phyloP scores from a whole-genome alignment of 305 asterid genomes.

The Fraxinus dipetala region DNA sequence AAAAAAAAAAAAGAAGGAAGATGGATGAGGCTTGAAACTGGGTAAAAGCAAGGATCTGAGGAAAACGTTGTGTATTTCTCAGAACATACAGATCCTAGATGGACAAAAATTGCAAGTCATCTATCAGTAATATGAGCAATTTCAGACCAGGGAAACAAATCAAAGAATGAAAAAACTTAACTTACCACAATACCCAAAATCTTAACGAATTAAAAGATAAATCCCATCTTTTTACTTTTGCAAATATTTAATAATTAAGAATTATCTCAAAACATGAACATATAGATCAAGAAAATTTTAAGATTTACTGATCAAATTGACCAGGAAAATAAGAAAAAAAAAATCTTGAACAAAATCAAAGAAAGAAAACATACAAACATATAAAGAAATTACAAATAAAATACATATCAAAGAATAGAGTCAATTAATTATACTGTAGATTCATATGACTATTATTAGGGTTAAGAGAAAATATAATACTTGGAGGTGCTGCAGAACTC shows the following conservation, averaged over 20 bases:
- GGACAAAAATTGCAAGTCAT: constrained; percentile 15
- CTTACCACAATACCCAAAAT: background rate
- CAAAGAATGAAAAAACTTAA: background rate
- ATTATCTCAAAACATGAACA: background rate
- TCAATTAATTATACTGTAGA: background rate
- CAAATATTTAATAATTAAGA: background rate
- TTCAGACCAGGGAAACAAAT: background rate
- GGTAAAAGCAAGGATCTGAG: constrained; percentile 29
- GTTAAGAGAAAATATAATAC: constrained; percentile 25
- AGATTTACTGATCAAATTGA: background rate
- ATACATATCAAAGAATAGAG: background rate
- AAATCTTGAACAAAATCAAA: background rate
- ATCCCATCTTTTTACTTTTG: background rate
- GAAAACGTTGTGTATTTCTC: constrained; percentile 25
- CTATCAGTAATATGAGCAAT: background rate
- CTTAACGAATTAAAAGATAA: background rate
- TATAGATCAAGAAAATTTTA: background rate
- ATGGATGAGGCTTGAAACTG: constrained; percentile 30
- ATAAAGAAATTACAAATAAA: background rate
- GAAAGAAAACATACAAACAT: background rate
- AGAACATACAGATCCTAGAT: constrained; percentile 9
- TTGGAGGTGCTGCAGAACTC: constrained; percentile 85
- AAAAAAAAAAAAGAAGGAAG: background rate
- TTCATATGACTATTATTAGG: background rate
- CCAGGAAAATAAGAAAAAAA: background rate